Conservation (phyloP, 495 filamentous ascomycete genomes). For the Staphylotrichum longicolle region DNA sequence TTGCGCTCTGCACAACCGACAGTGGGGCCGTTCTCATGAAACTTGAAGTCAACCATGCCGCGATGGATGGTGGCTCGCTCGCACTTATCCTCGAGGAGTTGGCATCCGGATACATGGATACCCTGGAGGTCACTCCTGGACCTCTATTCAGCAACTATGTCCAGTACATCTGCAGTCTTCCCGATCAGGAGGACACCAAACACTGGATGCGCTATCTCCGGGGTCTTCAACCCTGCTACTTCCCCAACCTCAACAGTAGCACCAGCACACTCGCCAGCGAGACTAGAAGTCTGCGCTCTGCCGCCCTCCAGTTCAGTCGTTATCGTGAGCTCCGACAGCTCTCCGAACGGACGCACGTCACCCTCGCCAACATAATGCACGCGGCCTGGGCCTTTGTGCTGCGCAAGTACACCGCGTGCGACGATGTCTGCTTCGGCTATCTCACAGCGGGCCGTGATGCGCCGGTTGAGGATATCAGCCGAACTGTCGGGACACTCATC, state of each 20-base stretch:
- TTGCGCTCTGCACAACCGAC: constrained; percentile 25
- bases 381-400: constrained; percentile 43
- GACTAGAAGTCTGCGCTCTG: constrained; percentile 2
- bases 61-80: constrained; percentile 35
- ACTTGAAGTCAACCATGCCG: constrained; percentile 31
- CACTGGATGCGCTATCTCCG: constrained; percentile 56
- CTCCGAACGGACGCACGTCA: constrained; percentile 23
- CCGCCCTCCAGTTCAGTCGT: constrained; percentile 22
- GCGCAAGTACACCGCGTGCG: constrained; percentile 31
- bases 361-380: constrained; percentile 38
- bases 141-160: constrained; percentile 58
- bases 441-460: constrained; percentile 52
- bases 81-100: constrained; percentile 36
- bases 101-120: constrained; percentile 45
- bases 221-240: constrained; percentile 50
- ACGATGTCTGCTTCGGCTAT: constrained; percentile 54
- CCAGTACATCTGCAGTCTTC: constrained; percentile 41
- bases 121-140: constrained; percentile 28
- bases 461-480: constrained; percentile 43
- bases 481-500: constrained; percentile 53
- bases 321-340: constrained; percentile 26
- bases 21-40: constrained; percentile 23
- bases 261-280: background rate
- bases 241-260: constrained; percentile 38
- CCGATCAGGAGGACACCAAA: constrained; percentile 42